Percentiles rank a stretch among this genome's conserved stretches.
Conservation (phyloP, 2,329 filamentous ascomycete species). For the Pyricularia sp. region DNA sequence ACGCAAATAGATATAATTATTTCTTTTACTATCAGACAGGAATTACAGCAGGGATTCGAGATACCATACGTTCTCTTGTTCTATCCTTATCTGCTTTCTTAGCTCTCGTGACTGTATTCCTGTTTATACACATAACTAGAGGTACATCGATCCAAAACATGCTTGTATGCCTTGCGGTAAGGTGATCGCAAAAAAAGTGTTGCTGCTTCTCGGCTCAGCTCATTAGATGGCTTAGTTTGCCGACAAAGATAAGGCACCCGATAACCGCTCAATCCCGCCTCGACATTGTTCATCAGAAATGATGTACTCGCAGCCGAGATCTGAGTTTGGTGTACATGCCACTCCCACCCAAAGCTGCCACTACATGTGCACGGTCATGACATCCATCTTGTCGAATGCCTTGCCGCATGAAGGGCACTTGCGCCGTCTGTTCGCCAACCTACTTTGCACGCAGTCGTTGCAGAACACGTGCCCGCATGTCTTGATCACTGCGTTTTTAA, state of each 20-base stretch:
- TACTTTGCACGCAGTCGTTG: slow-evolving; percentile 79
- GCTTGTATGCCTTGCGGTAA: not conserved
- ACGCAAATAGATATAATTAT: not conserved
- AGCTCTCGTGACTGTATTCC: not conserved
- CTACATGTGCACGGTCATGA: slow-evolving; percentile 59
- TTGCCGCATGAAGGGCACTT: slow-evolving; percentile 94
- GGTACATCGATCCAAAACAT: not conserved
- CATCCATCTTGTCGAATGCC: slow-evolving; percentile 83
- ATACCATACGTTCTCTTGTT: not conserved
- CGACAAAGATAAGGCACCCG: not conserved
- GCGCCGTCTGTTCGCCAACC: slow-evolving; percentile 79
- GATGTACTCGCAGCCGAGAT: too few species aligned
- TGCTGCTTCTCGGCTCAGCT: not conserved
- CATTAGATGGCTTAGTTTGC: not conserved
- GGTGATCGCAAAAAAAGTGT: not conserved
- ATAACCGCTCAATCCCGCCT: not conserved
- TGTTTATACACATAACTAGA: not conserved
- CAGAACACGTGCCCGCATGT: slow-evolving; percentile 95
- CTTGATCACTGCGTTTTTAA: slow-evolving; percentile 90
- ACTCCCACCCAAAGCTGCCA: not conserved
- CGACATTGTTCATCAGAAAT: too few species aligned
- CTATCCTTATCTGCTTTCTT: not conserved
- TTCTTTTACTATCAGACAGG: not conserved
- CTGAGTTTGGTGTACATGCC: not conserved
- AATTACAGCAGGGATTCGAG: not conserved